phyloP scores from a whole-genome alignment of 805 yeast genomes.

The Nakazawaea holstii region DNA sequence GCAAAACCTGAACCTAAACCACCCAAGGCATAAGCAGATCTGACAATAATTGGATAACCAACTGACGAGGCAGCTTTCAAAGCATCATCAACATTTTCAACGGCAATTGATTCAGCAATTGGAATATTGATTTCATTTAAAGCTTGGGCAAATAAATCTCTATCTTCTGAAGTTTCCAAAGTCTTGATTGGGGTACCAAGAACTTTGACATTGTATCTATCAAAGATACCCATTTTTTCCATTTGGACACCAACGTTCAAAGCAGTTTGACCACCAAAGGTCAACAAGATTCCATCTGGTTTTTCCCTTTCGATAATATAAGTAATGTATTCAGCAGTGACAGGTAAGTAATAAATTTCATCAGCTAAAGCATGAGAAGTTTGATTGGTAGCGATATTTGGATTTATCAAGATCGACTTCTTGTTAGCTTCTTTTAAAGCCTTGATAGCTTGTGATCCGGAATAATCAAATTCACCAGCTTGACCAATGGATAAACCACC shows the following conservation, averaged over 20 bases:
- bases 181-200: slow-evolving; percentile 97
- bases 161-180: slow-evolving; percentile 93
- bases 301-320: slow-evolving; percentile 93
- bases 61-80: slow-evolving; percentile 80
- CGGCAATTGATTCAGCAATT: slow-evolving; percentile 95
- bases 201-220: slow-evolving; percentile 86
- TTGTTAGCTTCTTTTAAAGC: slow-evolving; percentile 90
- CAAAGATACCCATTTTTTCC: slow-evolving; percentile 92
- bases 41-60: slow-evolving; percentile 94
- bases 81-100: slow-evolving; percentile 89
- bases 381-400: slow-evolving; percentile 95
- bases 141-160: slow-evolving; percentile 94
- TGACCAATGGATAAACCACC: slow-evolving; percentile 98
- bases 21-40: slow-evolving; percentile 96
- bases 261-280: slow-evolving; percentile 99
- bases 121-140: slow-evolving; percentile 93
- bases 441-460: slow-evolving; percentile 96
- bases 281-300: slow-evolving; percentile 93
- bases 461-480: slow-evolving; percentile 97
- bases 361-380: slow-evolving; percentile 94
- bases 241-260: slow-evolving; percentile 93
- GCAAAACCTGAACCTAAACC: slow-evolving; percentile 99
- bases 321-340: slow-evolving; percentile 92
- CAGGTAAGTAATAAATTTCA: slow-evolving; percentile 92
- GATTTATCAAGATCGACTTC: slow-evolving; percentile 81